Conservation (phyloP, 495 filamentous ascomycete species). For the Parmelia sp. region DNA sequence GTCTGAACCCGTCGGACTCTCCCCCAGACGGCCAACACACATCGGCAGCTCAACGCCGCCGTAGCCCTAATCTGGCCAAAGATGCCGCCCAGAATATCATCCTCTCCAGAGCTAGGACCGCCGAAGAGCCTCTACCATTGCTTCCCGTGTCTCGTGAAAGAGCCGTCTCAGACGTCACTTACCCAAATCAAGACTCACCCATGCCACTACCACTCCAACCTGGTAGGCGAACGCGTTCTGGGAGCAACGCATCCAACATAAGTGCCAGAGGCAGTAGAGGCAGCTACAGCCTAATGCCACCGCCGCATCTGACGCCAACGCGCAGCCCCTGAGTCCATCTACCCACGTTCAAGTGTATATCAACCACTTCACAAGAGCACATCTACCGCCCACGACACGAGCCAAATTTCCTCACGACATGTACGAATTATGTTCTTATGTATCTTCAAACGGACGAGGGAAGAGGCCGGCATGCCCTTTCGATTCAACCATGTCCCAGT, state of each 20-base stretch:
- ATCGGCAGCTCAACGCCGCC: constrained; percentile 12
- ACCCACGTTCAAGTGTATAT: neutral
- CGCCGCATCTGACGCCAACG: neutral
- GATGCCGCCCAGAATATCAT: constrained; percentile 20
- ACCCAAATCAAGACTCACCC: neutral
- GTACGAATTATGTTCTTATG: constrained; percentile 7
- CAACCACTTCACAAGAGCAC: neutral
- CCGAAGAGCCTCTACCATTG: constrained; percentile 19
- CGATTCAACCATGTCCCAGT: too few relatives aligned
- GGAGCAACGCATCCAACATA: constrained; percentile 10
- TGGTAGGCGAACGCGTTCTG: constrained; percentile 7
- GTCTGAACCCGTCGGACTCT: constrained; percentile 7
- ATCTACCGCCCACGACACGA: neutral
- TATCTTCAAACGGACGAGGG: neutral
- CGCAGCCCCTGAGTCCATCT: neutral
- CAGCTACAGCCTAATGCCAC: constrained; percentile 11
- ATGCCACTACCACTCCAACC: neutral
- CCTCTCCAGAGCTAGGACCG: constrained; percentile 14
- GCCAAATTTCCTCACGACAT: constrained; percentile 1
- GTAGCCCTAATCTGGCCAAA: constrained; percentile 18
- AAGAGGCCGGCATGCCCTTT: neutral
- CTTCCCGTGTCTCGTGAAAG: constrained; percentile 17
- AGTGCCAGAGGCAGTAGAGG: constrained; percentile 3
- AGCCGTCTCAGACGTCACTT: constrained; percentile 4
- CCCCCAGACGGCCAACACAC: neutral